Conservation (phyloP, 352 stramenopile genomes). For the Plasmopara halstedii region DNA sequence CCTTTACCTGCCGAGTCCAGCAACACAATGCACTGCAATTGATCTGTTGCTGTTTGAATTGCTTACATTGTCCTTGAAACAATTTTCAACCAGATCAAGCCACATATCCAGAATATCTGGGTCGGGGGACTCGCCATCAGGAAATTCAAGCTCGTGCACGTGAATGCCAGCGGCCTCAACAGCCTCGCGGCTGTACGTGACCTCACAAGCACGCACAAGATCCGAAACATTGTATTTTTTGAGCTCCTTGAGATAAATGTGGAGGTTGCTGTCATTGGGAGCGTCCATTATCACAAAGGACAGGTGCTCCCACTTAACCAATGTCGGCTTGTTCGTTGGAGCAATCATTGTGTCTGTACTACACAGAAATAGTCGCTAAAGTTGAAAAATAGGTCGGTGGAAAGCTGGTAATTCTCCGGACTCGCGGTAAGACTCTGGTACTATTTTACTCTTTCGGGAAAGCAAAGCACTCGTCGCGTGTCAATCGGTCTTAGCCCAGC, state of each 20-base stretch:
- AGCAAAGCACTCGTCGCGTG: constrained; percentile 18
- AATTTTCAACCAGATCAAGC: constrained; percentile 92
- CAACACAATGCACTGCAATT: constrained; percentile 97
- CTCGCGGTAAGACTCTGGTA: constrained; percentile 3
- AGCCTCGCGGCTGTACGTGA: constrained; percentile 88
- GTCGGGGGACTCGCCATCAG: constrained; percentile 92
- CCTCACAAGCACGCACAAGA: constrained; percentile 93
- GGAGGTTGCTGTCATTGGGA: constrained; percentile 93
- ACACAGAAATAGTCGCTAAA: constrained; percentile 17
- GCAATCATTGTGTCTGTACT: constrained; percentile 58
- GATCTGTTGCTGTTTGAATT: constrained; percentile 70
- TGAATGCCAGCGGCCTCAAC: constrained; percentile 91
- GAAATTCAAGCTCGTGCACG: constrained; percentile 94
- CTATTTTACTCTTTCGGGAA: constrained; percentile 7
- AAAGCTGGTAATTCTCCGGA: not conserved
- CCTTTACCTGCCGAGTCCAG: constrained; percentile 90
- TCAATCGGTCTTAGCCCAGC: constrained; percentile 19
- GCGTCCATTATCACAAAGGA: constrained; percentile 98
- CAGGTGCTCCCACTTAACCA: constrained; percentile 86
- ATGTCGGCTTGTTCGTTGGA: constrained; percentile 78
- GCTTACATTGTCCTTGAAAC: constrained; percentile 85
- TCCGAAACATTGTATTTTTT: constrained; percentile 94
- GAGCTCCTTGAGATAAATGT: constrained; percentile 96
- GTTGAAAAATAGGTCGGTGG: constrained; percentile 3
- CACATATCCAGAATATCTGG: constrained; percentile 90